phyloP scores from a whole-genome alignment of 2,329 filamentous ascomycete species.

The Ophiostoma himal-ulmi region DNA sequence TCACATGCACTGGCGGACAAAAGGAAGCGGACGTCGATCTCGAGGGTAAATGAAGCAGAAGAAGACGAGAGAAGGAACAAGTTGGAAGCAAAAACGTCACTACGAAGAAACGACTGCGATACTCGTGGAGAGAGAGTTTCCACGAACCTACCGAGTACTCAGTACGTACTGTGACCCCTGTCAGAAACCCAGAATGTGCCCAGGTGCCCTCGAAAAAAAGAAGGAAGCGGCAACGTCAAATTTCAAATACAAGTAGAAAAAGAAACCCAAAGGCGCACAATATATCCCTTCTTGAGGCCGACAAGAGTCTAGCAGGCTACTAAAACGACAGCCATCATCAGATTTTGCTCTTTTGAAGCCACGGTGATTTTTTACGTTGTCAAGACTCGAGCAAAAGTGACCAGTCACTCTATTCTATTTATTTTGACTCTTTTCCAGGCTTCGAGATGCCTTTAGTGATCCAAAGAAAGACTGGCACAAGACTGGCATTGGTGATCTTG shows the following conservation, averaged over 20 bases:
- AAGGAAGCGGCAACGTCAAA: not conserved
- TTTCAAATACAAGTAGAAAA: conserved; percentile 6
- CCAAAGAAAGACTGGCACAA: not conserved
- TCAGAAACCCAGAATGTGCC: not conserved
- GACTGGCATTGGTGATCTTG: not conserved
- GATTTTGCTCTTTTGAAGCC: too few species aligned
- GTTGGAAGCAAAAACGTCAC: not conserved
- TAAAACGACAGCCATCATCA: not conserved
- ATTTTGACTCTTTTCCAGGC: not conserved
- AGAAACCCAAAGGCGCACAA: not conserved
- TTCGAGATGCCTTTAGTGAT: not conserved
- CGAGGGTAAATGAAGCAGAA: not conserved
- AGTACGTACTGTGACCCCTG: not conserved
- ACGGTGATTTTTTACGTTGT: not conserved
- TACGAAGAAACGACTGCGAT: not conserved
- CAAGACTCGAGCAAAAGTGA: not conserved
- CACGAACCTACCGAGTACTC: too few species aligned
- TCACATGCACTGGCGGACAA: not conserved
- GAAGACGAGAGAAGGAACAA: not conserved
- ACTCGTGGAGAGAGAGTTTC: not conserved
- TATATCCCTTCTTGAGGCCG: not conserved
- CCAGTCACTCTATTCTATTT: not conserved
- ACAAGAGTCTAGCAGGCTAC: not conserved
- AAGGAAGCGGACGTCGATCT: not conserved
- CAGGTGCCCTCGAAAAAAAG: not conserved